Evolutionary conservation across 1,139 yeast genomes (phyloP).

Genomic region (Nematodospora anomalae): DNA sequence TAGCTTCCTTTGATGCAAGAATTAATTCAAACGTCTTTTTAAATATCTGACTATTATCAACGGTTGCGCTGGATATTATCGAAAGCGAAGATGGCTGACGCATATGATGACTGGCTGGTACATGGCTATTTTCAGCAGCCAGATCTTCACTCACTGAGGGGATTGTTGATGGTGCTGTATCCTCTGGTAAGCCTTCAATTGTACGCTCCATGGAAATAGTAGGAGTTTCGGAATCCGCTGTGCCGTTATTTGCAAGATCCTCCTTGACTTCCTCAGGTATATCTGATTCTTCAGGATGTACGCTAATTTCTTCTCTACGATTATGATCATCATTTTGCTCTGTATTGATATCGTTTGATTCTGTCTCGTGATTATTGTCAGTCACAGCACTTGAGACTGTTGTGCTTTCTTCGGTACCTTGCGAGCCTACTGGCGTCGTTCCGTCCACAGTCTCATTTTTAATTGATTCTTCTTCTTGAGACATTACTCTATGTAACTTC

Average conservation of each 20-base stretch:
- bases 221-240: not conserved
- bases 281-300: conserved; percentile 1
- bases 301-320: not conserved
- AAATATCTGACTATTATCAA: conserved; percentile 42
- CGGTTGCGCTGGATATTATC: conserved; percentile 25
- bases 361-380: conserved; percentile 1
- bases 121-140: conserved; percentile 5
- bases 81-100: conserved; percentile 27
- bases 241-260: conserved; percentile 5
- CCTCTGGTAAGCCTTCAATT: not conserved
- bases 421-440: not conserved
- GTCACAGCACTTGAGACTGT: conserved; percentile 1
- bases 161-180: conserved; percentile 4
- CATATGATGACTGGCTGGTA: conserved; percentile 9
- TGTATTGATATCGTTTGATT: not conserved
- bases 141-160: conserved; percentile 7
- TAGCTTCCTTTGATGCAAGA: conserved; percentile 38
- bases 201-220: not conserved
- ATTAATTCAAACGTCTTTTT: conserved; percentile 40
- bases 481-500: conserved; percentile 1
- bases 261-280: conserved; percentile 5
- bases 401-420: conserved; percentile 1
- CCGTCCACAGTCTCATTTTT: conserved; percentile 1
- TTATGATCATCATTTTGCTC: not conserved
- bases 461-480: conserved; percentile 6